Conservation (phyloP, 495 filamentous ascomycete genomes). For the Chaetomium tenue region DNA sequence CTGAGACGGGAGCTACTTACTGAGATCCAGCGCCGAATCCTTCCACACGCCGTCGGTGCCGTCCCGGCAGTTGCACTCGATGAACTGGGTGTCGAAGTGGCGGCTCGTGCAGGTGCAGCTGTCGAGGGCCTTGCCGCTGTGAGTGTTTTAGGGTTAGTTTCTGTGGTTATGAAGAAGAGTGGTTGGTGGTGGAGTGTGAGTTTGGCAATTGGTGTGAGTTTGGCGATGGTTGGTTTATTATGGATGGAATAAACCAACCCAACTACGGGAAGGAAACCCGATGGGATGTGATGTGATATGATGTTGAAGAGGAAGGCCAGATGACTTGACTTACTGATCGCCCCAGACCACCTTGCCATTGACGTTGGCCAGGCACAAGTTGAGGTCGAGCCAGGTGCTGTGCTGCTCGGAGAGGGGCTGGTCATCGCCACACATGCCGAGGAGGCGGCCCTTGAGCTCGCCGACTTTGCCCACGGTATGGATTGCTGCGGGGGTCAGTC, state of each 20-base stretch:
- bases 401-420: background rate
- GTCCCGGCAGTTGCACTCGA: background rate
- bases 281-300: too few species aligned
- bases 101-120: conserved; percentile 3
- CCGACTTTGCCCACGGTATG: background rate
- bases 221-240: too few species aligned
- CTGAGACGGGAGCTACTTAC: background rate
- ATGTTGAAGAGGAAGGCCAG: background rate
- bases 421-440: conserved; percentile 7
- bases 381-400: conserved; percentile 10
- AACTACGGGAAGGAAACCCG: too few species aligned
- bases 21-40: background rate
- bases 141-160: too few species aligned
- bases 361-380: conserved; percentile 7
- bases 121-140: conserved; percentile 12
- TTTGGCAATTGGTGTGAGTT: too few species aligned
- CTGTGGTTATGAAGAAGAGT: background rate
- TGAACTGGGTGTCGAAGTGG: conserved; percentile 3
- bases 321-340: background rate
- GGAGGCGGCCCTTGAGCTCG: background rate
- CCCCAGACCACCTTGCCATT: conserved; percentile 1
- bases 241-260: too few species aligned
- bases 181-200: too few species aligned
- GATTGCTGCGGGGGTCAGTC: background rate
- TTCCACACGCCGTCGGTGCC: background rate